A percentile compares a stretch with the other conserved stretches of the same genome.
Conservation (phyloP, 768 basidiomycete genomes). For the Boletus pseudopeckii region DNA sequence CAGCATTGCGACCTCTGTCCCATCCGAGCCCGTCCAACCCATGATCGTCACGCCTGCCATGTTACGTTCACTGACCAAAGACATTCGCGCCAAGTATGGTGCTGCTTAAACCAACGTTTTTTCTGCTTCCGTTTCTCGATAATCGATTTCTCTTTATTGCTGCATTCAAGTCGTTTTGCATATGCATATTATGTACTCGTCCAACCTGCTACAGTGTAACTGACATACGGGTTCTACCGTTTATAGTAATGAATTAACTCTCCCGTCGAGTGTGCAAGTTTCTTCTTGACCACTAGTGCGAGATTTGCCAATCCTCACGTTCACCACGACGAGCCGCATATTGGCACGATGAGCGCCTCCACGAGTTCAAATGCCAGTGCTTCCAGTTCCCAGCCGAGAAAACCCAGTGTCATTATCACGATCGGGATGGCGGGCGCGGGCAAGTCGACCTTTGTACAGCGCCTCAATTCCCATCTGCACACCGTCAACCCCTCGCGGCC, state of each 20-base stretch:
- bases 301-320: background rate
- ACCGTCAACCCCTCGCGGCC: conserved; percentile 57
- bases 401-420: conserved; percentile 81
- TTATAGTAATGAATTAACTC: conserved; percentile 14
- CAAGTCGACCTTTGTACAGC: conserved; percentile 96
- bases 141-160: background rate
- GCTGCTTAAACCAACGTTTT: background rate
- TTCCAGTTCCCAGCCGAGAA: conserved; percentile 27
- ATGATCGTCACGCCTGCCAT: conserved; percentile 58
- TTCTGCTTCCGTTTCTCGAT: conserved; percentile 10
- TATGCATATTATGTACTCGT: conserved; percentile 7
- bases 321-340: background rate
- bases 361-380: background rate
- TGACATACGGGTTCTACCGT: background rate
- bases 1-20: conserved; percentile 43
- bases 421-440: conserved; percentile 98
- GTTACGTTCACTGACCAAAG: conserved; percentile 43
- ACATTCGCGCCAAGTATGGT: conserved; percentile 32
- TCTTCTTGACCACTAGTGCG: conserved; percentile 6
- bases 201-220: background rate
- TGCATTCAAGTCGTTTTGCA: background rate
- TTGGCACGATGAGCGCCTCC: conserved; percentile 20
- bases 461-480: conserved; percentile 90
- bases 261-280: background rate
- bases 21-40: conserved; percentile 29